Conservation (phyloP, 2,329 filamentous ascomycete species). For the Chalaropsis ovoidea region DNA sequence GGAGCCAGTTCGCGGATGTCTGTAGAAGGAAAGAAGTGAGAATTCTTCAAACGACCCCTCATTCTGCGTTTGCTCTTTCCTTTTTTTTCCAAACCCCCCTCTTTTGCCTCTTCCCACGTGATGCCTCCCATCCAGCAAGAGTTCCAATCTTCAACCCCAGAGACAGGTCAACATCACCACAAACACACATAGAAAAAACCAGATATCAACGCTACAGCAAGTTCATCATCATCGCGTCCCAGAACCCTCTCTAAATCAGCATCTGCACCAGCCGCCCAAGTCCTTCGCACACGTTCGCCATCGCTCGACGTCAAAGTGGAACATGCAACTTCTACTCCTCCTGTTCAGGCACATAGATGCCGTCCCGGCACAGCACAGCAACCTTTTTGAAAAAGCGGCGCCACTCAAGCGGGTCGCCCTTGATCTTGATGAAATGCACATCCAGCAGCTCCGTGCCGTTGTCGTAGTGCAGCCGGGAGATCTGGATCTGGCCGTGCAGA, state of each 20-base stretch:
- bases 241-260: too few species aligned
- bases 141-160: too few species aligned
- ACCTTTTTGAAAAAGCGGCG: slow-evolving; percentile 92
- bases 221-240: neutral
- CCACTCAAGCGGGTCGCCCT: slow-evolving; percentile 95
- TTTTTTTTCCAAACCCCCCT: too few species aligned
- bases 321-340: slow-evolving; percentile 21
- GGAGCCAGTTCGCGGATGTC: too few species aligned
- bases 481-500: slow-evolving; percentile 62
- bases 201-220: neutral
- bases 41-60: neutral
- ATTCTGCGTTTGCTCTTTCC: neutral
- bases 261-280: neutral
- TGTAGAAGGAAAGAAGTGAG: neutral
- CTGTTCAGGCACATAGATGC: slow-evolving; percentile 50
- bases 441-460: slow-evolving; percentile 58
- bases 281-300: neutral
- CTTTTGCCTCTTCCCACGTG: too few species aligned
- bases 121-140: too few species aligned
- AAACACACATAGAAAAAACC: neutral
- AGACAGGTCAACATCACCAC: too few species aligned
- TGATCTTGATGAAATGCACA: slow-evolving; percentile 84
- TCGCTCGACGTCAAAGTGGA: neutral
- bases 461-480: slow-evolving; percentile 54
- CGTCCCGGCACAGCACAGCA: slow-evolving; percentile 78